These are phyloP conservation scores for Colletotrichum australisinense DNA, from an alignment of 2,329 filamentous ascomycete species.

Conservation along the genomic window DNA sequence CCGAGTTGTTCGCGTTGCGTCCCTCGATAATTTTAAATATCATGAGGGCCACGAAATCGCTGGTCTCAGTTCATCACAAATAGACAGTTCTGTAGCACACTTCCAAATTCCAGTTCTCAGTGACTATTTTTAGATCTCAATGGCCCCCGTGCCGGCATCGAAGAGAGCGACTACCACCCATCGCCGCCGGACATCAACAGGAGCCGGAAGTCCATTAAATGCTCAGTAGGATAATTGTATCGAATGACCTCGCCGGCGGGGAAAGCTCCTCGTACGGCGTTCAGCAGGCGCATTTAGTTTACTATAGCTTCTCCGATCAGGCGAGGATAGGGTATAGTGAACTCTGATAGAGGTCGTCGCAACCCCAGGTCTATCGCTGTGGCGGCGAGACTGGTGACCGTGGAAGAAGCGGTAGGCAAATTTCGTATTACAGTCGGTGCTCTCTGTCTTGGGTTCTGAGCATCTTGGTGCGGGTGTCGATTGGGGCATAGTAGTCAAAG, in stretches of 20 bases:
- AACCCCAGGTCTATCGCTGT: too few relatives aligned
- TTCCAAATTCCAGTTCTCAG: neutral
- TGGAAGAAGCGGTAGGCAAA: too few relatives aligned
- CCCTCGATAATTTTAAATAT: neutral
- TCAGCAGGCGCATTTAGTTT: too few relatives aligned
- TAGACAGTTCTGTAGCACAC: neutral
- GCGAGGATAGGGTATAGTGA: too few relatives aligned
- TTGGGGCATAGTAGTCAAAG: too few relatives aligned
- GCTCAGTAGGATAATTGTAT: neutral
- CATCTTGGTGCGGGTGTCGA: too few relatives aligned
- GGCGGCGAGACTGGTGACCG: too few relatives aligned
- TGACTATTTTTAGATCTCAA: neutral
- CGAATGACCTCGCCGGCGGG: neutral
- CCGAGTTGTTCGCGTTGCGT: neutral
- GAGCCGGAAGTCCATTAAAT: neutral
- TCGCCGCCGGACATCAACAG: neutral
- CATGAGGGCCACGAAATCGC: neutral
- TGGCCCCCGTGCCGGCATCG: neutral
- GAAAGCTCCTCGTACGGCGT: neutral
- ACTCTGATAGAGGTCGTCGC: too few relatives aligned
- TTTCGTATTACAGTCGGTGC: too few relatives aligned
- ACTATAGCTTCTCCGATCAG: too few relatives aligned
- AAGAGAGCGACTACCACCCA: too few relatives aligned
- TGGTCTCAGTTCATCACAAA: neutral
- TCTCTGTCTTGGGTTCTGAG: too few relatives aligned